phyloP scores from a whole-genome alignment of 352 stramenopile species.

The Phytophthora podocarpi region DNA sequence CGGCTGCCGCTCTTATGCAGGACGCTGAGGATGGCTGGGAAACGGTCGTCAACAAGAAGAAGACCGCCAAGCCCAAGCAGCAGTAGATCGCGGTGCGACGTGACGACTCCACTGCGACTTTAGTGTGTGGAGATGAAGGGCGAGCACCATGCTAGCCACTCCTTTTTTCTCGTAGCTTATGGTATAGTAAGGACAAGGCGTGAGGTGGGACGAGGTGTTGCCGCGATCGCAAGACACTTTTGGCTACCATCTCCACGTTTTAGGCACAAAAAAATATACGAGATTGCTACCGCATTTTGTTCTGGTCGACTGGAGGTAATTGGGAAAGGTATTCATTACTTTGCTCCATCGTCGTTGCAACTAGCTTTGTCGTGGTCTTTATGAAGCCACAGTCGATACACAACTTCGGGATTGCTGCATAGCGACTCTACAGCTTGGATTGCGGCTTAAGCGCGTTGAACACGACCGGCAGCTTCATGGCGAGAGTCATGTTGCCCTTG shows the following conservation, averaged over 20 bases:
- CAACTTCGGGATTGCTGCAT: no score
- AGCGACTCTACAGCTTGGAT: slow-evolving; percentile 62
- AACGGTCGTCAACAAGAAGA: slow-evolving; percentile 74
- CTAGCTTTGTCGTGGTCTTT: not conserved
- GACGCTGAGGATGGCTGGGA: slow-evolving; percentile 81
- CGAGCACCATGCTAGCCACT: slow-evolving; percentile 1
- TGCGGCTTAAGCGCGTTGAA: slow-evolving; percentile 89
- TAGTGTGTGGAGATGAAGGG: slow-evolving; percentile 8
- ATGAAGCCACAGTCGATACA: no score
- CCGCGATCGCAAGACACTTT: slow-evolving; percentile 1
- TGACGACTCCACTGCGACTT: slow-evolving; percentile 15
- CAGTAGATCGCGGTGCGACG: slow-evolving; percentile 44
- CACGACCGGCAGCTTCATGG: slow-evolving; percentile 94
- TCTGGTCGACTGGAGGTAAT: not conserved
- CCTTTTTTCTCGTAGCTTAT: slow-evolving; percentile 30
- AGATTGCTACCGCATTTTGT: slow-evolving; percentile 19
- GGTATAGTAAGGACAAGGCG: slow-evolving; percentile 35
- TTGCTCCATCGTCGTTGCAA: slow-evolving; percentile 3
- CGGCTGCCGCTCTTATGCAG: slow-evolving; percentile 54
- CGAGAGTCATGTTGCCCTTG: slow-evolving; percentile 95
- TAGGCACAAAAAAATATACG: slow-evolving; percentile 32
- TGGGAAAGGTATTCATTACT: slow-evolving; percentile 13
- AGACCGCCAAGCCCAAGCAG: slow-evolving; percentile 63
- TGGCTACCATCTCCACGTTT: slow-evolving; percentile 6
- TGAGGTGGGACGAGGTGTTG: not conserved